These are phyloP conservation scores for Monilinia aucupariae DNA, from an alignment of 2,329 filamentous ascomycete genomes.

Conservation along the genomic window DNA sequence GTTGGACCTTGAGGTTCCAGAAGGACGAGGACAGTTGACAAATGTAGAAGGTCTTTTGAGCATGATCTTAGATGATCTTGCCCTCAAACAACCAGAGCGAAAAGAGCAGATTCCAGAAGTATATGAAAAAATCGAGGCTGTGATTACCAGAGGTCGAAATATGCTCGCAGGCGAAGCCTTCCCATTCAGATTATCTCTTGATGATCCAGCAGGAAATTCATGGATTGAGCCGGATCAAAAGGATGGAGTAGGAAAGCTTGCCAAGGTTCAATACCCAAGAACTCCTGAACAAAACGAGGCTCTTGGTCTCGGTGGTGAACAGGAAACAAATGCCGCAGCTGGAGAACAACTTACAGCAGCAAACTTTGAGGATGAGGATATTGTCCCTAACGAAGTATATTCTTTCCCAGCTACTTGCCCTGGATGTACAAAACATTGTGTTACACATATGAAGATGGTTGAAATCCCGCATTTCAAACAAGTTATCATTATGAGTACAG, in stretches of 20 bases:
- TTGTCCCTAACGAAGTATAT: constrained; percentile 89
- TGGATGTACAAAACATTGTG: constrained; percentile 78
- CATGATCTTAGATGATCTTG: constrained; percentile 74
- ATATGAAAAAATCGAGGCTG: constrained; percentile 67
- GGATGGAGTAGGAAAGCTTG: constrained; percentile 80
- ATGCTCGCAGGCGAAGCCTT: constrained; percentile 75
- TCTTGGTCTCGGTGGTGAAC: constrained; percentile 67
- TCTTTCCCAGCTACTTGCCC: constrained; percentile 88
- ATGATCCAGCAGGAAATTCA: constrained; percentile 92
- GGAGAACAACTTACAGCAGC: constrained; percentile 39
- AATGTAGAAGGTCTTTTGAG: constrained; percentile 86
- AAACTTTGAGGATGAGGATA: constrained; percentile 56
- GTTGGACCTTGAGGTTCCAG: constrained; percentile 86
- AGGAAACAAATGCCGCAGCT: constrained; percentile 46
- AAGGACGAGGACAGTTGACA: constrained; percentile 83
- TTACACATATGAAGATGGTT: constrained; percentile 97
- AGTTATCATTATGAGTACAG: constrained; percentile 90
- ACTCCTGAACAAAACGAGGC: constrained; percentile 80
- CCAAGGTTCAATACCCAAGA: constrained; percentile 75
- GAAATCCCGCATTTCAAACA: constrained; percentile 98
- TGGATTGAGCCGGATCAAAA: constrained; percentile 87
- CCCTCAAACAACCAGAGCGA: constrained; percentile 73
- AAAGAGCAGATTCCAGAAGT: constrained; percentile 74
- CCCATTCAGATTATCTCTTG: constrained; percentile 81
- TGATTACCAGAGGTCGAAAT: constrained; percentile 66